Conservation (phyloP, 352 stramenopile genomes). For the Blastocystis sp. region DNA sequence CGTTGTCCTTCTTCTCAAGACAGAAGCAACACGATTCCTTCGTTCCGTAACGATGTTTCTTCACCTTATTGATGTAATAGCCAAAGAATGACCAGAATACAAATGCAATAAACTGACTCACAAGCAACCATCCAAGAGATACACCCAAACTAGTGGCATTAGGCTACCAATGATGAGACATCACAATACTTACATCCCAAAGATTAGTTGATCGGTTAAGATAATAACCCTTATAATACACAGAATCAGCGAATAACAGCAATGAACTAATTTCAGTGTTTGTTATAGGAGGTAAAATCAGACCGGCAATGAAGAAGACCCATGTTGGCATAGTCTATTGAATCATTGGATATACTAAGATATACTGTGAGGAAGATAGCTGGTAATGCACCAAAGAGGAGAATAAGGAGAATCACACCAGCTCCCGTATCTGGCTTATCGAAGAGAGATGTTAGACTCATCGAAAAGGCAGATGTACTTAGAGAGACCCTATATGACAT, state of each 20-base stretch:
- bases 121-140: not conserved
- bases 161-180: not conserved
- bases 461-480: not conserved
- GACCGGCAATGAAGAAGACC: not conserved
- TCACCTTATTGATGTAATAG: constrained; percentile 49
- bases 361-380: not conserved
- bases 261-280: not conserved
- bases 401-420: constrained; percentile 38
- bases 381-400: not conserved
- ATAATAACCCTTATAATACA: not conserved
- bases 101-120: constrained; percentile 1
- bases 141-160: not conserved
- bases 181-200: not conserved
- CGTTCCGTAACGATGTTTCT: constrained; percentile 43
- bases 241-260: constrained; percentile 6
- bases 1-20: not conserved
- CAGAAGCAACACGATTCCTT: constrained; percentile 54
- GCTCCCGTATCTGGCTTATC: constrained; percentile 29
- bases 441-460: constrained; percentile 50
- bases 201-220: constrained; percentile 16
- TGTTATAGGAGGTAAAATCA: not conserved
- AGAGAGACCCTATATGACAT: constrained; percentile 3
- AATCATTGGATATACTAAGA: not conserved
- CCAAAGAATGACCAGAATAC: constrained; percentile 22
- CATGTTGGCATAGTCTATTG: constrained; percentile 12